phyloP scores from a whole-genome alignment of 352 stramenopile genomes.

The Saprolegnia diclina region DNA sequence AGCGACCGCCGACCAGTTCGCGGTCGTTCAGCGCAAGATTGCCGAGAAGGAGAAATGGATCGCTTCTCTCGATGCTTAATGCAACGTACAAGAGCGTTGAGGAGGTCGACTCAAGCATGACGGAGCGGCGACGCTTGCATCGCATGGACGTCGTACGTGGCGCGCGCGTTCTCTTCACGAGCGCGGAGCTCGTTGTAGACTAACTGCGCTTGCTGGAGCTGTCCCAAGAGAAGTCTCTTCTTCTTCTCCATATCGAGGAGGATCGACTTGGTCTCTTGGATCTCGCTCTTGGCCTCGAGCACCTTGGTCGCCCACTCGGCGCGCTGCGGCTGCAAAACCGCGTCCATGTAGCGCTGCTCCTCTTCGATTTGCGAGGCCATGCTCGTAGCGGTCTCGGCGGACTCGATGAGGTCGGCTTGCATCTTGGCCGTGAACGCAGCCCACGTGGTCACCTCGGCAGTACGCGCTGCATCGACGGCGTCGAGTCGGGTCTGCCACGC shows the following conservation, averaged over 20 bases:
- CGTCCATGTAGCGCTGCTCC: not conserved
- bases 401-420: not conserved
- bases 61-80: not conserved
- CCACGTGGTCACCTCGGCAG: not conserved
- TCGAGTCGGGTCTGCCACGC: not conserved
- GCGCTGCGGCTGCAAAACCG: not conserved
- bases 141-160: slow-evolving; percentile 2
- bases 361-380: not conserved
- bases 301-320: not conserved
- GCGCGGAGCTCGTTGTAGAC: slow-evolving; percentile 7
- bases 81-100: too few species aligned
- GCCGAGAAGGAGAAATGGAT: not conserved
- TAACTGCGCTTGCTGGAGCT: slow-evolving; percentile 8
- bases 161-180: slow-evolving; percentile 3
- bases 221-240: not conserved
- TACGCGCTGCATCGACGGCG: not conserved
- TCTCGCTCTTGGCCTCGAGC: slow-evolving; percentile 17
- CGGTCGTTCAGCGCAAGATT: not conserved
- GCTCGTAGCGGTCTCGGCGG: not conserved
- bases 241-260: slow-evolving; percentile 24
- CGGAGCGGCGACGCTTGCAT: not conserved
- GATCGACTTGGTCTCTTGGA: slow-evolving; percentile 22
- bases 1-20: not conserved
- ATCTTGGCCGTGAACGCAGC: not conserved
- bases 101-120: too few species aligned